A percentile compares a stretch with the other conserved stretches of the same genome.
Evolutionary conservation across 805 yeast genomes (phyloP).

Genomic region (Candida morakotiae): DNA sequence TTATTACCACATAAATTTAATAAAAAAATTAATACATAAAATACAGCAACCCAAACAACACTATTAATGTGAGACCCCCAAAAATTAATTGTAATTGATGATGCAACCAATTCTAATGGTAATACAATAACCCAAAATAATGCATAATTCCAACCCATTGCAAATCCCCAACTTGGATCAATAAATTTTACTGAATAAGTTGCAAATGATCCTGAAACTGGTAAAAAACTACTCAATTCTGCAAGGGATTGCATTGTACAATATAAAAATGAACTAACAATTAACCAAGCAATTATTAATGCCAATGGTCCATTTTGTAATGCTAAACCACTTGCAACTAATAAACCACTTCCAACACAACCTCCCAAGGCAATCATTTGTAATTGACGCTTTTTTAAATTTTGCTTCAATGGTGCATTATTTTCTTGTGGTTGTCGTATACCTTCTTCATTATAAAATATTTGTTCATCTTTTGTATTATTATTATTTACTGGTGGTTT

Average conservation of each 20-base stretch:
- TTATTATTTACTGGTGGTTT: constrained; percentile 19
- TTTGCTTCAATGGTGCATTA: constrained; percentile 14
- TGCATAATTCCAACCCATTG: constrained; percentile 44
- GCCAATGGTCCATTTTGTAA: constrained; percentile 28
- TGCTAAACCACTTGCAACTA: constrained; percentile 37
- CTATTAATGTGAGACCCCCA: constrained; percentile 37
- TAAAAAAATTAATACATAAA: constrained; percentile 32
- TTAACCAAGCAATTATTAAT: constrained; percentile 27
- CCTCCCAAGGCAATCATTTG: constrained; percentile 41
- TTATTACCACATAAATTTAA: constrained; percentile 32
- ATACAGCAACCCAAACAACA: constrained; percentile 39
- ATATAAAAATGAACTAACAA: constrained; percentile 36
- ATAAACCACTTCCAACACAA: constrained; percentile 39
- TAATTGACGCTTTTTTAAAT: constrained; percentile 27
- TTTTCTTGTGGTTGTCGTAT: constrained; percentile 8
- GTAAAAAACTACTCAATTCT: constrained; percentile 35
- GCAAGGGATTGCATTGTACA: constrained; percentile 42
- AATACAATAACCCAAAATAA: constrained; percentile 41
- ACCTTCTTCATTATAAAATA: background rate
- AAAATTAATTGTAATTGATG: constrained; percentile 36
- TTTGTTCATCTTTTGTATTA: constrained; percentile 9
- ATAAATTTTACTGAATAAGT: constrained; percentile 37
- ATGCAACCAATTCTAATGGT: constrained; percentile 41
- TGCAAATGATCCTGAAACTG: constrained; percentile 40
- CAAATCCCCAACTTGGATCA: constrained; percentile 43